A percentile compares a stretch with the other conserved stretches of the same genome.
Conservation (phyloP, 495 filamentous ascomycete genomes). For the Tuber calosporum region DNA sequence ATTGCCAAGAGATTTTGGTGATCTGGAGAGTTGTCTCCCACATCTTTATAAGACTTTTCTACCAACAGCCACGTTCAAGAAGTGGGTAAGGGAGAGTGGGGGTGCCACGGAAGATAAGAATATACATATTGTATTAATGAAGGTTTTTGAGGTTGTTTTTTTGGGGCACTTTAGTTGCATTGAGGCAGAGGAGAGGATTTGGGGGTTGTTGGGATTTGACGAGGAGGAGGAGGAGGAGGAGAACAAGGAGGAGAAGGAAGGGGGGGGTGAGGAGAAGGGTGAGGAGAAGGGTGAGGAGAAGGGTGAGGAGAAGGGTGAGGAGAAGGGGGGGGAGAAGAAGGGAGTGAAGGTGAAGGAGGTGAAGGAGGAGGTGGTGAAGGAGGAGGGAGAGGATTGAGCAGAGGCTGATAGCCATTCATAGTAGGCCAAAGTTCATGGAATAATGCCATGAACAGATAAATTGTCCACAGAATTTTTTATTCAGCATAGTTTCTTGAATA, state of each 20-base stretch:
- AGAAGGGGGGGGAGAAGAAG: not conserved
- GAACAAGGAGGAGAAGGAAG: not conserved
- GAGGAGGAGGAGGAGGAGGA: not conserved
- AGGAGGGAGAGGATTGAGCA: not conserved
- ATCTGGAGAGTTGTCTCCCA: not conserved
- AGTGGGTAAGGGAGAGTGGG: not conserved
- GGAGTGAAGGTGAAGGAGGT: not conserved
- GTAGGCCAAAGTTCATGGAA: not conserved
- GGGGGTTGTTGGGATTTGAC: not conserved
- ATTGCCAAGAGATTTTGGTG: not conserved
- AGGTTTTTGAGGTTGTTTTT: not conserved
- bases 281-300: too few species aligned
- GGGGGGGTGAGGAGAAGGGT: too few species aligned
- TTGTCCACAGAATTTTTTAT: not conserved
- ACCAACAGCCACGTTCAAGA: not conserved
- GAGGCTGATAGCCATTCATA: not conserved
- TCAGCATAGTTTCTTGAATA: not conserved
- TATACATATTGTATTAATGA: not conserved
- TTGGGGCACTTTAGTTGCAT: not conserved
- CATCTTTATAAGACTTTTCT: not conserved
- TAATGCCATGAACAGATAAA: not conserved
- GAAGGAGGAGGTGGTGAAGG: too few species aligned
- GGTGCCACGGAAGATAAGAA: not conserved
- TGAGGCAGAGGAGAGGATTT: not conserved
- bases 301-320: not conserved